Base-by-base conservation (phyloP, 805 yeast genomes). In the Tetrapisispora fleetii region DNA sequence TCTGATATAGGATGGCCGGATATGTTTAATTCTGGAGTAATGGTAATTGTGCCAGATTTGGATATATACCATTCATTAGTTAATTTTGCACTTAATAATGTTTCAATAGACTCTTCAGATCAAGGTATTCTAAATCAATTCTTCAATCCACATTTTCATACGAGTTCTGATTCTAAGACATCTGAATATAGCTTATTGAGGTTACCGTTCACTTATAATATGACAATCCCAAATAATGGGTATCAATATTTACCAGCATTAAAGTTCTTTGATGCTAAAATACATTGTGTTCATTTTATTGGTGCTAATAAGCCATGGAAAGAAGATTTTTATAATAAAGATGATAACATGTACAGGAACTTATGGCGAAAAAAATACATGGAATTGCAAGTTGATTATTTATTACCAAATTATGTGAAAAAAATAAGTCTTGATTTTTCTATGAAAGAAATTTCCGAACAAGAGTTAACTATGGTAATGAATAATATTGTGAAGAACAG, bases 1-100 rank as follows among this genome's bases (percentile, higher is more conserved):
- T 85, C 95, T 0, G 96, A 88, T 67, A 72, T 79, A n/a, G 95
- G 95, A 14, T 88, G 95, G 85, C 95, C 95, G 0, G 96, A 88
- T 67, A 74, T 83, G 57, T 88, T 88, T 70, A 87, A 88, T 64
- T 78, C 89, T 32, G 95, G 96, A 4, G 78, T 87, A 19, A 71
- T 87, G 58, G 69, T 80, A 3, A 61, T 80, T 27, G 70, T 72
- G 35, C 95, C 95, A 3, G 68, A 71, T 54, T 37, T 52, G 1
- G 51, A 54, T 0, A 73, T 71, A 19, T 81, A 69, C 54, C 51
- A 62, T 3, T 66, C 68, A 32, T 70, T 88, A 43, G 51, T 62
- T 27, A 43, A 53, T 2, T 64, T 65, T 32, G 61, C 68, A 17
- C 47, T 50, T 2, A 39, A 50, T 13, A 52, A 53, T 13, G 56